Evolutionary conservation across 805 yeast species (phyloP).

Genomic region (Candida pseudofarinosa): DNA sequence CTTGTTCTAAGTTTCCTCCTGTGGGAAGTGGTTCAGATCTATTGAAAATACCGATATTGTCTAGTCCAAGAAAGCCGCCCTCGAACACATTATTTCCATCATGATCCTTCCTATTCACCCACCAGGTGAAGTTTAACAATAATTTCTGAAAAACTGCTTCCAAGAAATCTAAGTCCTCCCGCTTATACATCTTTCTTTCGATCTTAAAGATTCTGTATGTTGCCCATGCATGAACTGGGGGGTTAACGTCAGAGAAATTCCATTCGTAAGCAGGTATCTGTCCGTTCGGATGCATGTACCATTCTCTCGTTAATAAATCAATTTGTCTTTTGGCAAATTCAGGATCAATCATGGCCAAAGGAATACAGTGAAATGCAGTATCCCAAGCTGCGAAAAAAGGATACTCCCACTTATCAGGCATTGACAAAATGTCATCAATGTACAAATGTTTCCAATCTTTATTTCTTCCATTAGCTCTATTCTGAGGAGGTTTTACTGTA

Average conservation of each 20-base stretch:
- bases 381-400: constrained; percentile 98
- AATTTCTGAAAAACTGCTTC: constrained; percentile 92
- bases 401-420: constrained; percentile 96
- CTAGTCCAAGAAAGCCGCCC: constrained; percentile 91
- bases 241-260: constrained; percentile 94
- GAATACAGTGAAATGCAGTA: constrained; percentile 91
- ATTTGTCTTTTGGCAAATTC: constrained; percentile 86
- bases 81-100: constrained; percentile 88
- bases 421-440: constrained; percentile 79
- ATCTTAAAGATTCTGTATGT: constrained; percentile 82
- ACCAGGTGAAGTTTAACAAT: constrained; percentile 89
- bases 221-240: constrained; percentile 97
- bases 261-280: constrained; percentile 96
- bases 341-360: constrained; percentile 90
- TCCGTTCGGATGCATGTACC: constrained; percentile 99
- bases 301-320: constrained; percentile 81
- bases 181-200: constrained; percentile 81
- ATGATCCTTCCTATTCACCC: constrained; percentile 89
- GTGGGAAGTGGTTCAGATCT: constrained; percentile 92
- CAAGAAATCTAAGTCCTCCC: constrained; percentile 73
- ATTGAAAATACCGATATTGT: constrained; percentile 88
- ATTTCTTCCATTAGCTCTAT: constrained; percentile 84
- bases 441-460: constrained; percentile 85
- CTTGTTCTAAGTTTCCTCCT: constrained; percentile 86
- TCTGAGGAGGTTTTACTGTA: constrained; percentile 68